These are phyloP conservation scores for Fusarium tanahbumbuense DNA, from an alignment of 2,329 filamentous ascomycete genomes.

Conservation along the genomic window DNA sequence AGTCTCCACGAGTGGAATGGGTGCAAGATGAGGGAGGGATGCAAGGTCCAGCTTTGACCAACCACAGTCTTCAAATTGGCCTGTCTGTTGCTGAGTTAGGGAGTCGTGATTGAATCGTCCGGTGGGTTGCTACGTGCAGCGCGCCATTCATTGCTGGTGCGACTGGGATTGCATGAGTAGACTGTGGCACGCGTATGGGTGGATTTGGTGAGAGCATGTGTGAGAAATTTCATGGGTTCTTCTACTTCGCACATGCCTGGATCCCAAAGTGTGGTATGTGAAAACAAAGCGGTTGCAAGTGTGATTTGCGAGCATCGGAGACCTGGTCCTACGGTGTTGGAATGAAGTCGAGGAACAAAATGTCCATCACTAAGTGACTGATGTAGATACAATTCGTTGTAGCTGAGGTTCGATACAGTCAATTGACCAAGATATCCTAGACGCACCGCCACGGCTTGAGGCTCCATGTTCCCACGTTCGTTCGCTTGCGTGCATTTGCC, in stretches of 20 bases:
- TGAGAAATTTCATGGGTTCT: conserved; percentile 25
- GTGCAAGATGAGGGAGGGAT: conserved; percentile 41
- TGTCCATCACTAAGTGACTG: background rate
- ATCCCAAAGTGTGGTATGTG: conserved; percentile 9
- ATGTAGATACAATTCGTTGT: background rate
- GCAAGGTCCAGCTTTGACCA: conserved; percentile 39
- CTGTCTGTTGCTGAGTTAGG: conserved; percentile 48
- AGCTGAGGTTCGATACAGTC: background rate
- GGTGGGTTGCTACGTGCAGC: conserved; percentile 40
- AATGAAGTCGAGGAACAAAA: conserved; percentile 9
- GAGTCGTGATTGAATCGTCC: conserved; percentile 43
- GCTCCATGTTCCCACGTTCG: conserved; percentile 15
- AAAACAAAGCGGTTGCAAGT: background rate
- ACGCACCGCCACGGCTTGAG: background rate
- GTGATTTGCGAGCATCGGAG: background rate
- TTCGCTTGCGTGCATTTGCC: conserved; percentile 39
- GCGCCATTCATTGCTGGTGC: conserved; percentile 43
- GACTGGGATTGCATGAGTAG: conserved; percentile 41
- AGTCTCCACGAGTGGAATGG: conserved; percentile 41
- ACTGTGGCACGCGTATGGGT: conserved; percentile 32
- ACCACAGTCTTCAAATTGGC: conserved; percentile 36
- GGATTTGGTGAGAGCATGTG: conserved; percentile 32
- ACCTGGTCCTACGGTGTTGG: background rate
- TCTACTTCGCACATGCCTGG: conserved; percentile 19
- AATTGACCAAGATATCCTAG: background rate